Evolutionary conservation across 2,329 filamentous ascomycete species (phyloP), one percentile per base, ranked within the genome.

Genomic region (Fusarium incarnatum): DNA sequence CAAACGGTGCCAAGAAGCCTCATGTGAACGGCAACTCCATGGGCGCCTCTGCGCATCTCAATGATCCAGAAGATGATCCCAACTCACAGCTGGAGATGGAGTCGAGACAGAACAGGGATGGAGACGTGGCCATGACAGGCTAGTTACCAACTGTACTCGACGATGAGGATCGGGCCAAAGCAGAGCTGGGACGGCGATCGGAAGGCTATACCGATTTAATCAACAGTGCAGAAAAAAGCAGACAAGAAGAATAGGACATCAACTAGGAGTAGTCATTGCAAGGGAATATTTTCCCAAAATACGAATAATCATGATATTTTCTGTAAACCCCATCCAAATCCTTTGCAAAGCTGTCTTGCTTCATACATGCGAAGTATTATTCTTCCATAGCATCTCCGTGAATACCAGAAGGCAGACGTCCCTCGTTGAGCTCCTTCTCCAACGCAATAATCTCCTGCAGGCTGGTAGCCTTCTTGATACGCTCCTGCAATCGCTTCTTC

Each of bases 381-480:
- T 90, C 87, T 80, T 91, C 88, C 89, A 91, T 91, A 16, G 80
- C 81, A 47, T 83, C 84, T 37, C 81, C 76, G 37, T 87, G 84
- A 32, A 90, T 87, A 28, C 90, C 92, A 34, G 87, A 85, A 4
- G 95, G 95, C 79, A 98, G 86, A 76, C 92, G 86, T 3, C 96
- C 96, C 80, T 98, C 95, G 68, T 93, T 92, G 71, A 98, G 82
- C 80, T 96, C 93, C 84, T 95, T 97, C 84, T 99, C 96, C 77
- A 99, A 80, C 72, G 89, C 87, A 60, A 93, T 91, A 78, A 99
- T 97, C 83, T 98, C 96, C 73, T 94, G 91, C 76, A 99, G 80
- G 77, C 92, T 97, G 79, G 91, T 94, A 8, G 96, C 95, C 76
- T 93, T 93, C 81, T 90, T 90, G 80, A 99, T 97, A 82, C 95